Conservation (phyloP, 192 early-diverging fungal species). For the Bifiguratus adelaidae region DNA sequence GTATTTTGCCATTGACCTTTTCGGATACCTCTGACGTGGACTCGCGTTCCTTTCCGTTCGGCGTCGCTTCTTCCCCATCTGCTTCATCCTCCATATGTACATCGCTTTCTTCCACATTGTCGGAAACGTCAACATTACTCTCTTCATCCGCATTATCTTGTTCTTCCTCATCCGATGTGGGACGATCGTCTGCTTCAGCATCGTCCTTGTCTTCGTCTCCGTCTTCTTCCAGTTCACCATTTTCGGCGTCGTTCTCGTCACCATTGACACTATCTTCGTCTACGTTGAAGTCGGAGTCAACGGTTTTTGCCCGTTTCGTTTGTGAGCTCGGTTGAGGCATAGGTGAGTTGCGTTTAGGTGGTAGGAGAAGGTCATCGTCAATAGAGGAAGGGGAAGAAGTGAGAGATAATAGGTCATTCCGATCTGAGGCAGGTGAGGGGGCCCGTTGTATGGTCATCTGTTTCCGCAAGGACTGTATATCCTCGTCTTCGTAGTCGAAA, state of each 20-base stretch:
- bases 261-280: conserved; percentile 17
- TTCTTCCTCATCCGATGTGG: background rate
- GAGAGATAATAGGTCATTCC: background rate
- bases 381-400: too few species aligned
- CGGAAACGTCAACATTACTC: background rate
- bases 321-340: too few species aligned
- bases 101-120: background rate
- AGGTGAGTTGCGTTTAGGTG: too few species aligned
- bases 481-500: conserved; percentile 37
- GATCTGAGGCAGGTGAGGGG: too few species aligned
- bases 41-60: too few species aligned
- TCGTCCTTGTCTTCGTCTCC: conserved; percentile 17
- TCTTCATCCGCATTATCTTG: conserved; percentile 1
- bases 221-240: conserved; percentile 15
- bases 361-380: background rate
- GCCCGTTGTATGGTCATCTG: conserved; percentile 2
- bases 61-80: background rate
- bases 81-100: background rate
- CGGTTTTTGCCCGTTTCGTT: conserved; percentile 1
- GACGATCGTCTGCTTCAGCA: conserved; percentile 1
- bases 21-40: background rate
- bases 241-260: conserved; percentile 19
- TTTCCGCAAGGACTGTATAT: conserved; percentile 31
- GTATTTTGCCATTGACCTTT: background rate
- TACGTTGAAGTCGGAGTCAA: conserved; percentile 9